phyloP scores from a whole-genome alignment of 108 stramenopile species.

The Stephanodiscus minutulus region DNA sequence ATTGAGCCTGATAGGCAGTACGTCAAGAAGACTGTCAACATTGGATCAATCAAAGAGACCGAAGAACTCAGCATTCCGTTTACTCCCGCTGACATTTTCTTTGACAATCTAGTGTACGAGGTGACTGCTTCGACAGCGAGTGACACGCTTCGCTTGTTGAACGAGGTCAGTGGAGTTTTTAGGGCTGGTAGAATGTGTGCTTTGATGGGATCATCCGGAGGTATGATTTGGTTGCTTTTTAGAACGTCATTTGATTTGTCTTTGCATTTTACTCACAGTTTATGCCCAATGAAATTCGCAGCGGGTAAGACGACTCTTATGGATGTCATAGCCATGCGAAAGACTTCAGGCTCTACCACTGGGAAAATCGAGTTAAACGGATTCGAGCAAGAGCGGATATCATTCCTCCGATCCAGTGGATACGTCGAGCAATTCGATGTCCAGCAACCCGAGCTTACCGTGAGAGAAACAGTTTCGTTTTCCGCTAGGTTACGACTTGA shows the following conservation, averaged over 20 bases:
- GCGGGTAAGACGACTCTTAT: conserved; percentile 61
- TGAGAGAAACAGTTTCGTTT: conserved; percentile 86
- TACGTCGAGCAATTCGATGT: conserved; percentile 94
- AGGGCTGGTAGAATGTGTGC: conserved; percentile 68
- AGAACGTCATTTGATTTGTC: conserved; percentile 9
- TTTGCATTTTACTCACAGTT: conserved; percentile 43
- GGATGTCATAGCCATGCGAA: conserved; percentile 78
- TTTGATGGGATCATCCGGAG: conserved; percentile 68
- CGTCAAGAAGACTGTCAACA: conserved; percentile 28
- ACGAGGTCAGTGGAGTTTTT: conserved; percentile 67
- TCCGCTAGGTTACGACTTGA: conserved; percentile 84
- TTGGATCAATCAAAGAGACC: conserved; percentile 20
- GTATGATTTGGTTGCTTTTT: conserved; percentile 25
- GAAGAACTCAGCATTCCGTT: conserved; percentile 59
- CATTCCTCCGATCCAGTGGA: conserved; percentile 72
- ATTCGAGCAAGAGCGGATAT: conserved; percentile 57
- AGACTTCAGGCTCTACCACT: conserved; percentile 54
- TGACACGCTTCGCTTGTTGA: conserved; percentile 58
- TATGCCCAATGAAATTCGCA: neutral
- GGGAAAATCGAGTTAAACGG: conserved; percentile 77
- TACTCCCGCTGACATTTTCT: conserved; percentile 67
- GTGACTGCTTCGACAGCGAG: conserved; percentile 66
- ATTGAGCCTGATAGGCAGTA: conserved; percentile 45
- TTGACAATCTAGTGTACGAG: conserved; percentile 71
- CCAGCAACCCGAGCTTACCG: conserved; percentile 82